These are phyloP conservation scores for Sophora flavescens DNA, from an alignment of 306 rosid genomes.

Conservation along the genomic window DNA sequence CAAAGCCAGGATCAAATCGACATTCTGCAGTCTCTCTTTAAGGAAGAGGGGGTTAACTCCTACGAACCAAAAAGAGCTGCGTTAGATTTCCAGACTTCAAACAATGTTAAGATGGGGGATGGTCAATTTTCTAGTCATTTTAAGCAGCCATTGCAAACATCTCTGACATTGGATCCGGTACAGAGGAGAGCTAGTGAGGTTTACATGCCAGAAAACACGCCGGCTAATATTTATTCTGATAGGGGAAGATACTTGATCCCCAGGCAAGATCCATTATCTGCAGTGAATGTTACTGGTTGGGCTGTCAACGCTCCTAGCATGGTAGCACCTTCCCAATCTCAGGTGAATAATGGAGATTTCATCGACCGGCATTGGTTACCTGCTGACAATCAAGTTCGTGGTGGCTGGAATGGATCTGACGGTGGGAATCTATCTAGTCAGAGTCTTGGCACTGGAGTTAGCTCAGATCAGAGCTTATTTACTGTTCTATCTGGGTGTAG, in stretches of 20 bases:
- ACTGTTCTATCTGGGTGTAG: slow-evolving; percentile 77
- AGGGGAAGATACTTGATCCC: slow-evolving; percentile 70
- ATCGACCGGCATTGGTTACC: slow-evolving; percentile 76
- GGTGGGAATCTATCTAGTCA: slow-evolving; percentile 59
- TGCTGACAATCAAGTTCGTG: slow-evolving; percentile 68
- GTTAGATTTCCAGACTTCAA: slow-evolving; percentile 65
- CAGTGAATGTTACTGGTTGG: slow-evolving; percentile 76
- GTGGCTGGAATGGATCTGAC: slow-evolving; percentile 75
- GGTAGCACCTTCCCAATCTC: slow-evolving; percentile 69
- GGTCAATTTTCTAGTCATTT: slow-evolving; percentile 72
- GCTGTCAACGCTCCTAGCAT: slow-evolving; percentile 56
- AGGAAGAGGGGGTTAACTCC: slow-evolving; percentile 65
- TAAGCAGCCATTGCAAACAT: slow-evolving; percentile 67
- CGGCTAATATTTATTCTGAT: slow-evolving; percentile 66
- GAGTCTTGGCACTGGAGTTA: slow-evolving; percentile 64
- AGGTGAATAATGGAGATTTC: slow-evolving; percentile 61
- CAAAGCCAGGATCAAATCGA: slow-evolving; percentile 74
- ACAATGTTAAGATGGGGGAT: slow-evolving; percentile 58
- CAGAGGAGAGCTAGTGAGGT: slow-evolving; percentile 67
- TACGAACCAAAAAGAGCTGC: slow-evolving; percentile 69
- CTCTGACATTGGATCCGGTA: slow-evolving; percentile 66
- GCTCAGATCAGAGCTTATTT: slow-evolving; percentile 80
- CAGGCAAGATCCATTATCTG: slow-evolving; percentile 60
- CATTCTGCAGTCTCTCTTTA: slow-evolving; percentile 74
- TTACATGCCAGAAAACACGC: slow-evolving; percentile 58